Evolutionary conservation across 1,284 basidiomycete species (phyloP), one percentile per base, ranked within the genome.

Genomic region (Microbotryum intermedium): DNA sequence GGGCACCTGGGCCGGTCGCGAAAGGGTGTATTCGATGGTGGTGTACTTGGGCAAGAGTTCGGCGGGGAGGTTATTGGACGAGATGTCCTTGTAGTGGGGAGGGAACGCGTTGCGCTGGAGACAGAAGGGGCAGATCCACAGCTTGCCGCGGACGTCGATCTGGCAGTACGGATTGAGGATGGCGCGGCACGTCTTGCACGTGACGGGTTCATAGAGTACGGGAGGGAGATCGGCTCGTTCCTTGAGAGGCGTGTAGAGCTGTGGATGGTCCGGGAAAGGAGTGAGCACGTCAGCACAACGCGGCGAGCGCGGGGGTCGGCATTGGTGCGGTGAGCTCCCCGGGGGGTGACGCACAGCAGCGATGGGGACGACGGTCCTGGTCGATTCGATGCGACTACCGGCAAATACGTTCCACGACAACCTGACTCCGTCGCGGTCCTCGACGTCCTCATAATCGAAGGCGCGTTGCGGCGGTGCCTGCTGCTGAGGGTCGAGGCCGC

Each of bases 121-220:
- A 78, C 94, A 98, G 80, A 97, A 97, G 3, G 94, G 94, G 74
- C 94, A 98, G 71, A 97, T 97, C 94, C 94, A 98, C 61, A 98
- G 84, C 78, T 97, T 97, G 68, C 89, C 93, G 69, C 94, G 85
- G 60, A 97, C 90, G 77, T 97, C 94, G 74, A 98, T 92, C 80
- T 97, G 93, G 76, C 94, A 95, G 68, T 44, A 68, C 42, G 58
- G 57, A 73, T 98, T 98, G 68, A 98, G 82, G 67, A 97, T 90
- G 46, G 93, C 93, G 64, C 94, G 86, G 80, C 94, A 99, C 10
- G 90, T 86, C 77, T 97, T 98, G 81, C 95, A 99, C 16, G 92
- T 93, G 51, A 99, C 94, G 16, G 94, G 95, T 75, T 97, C 94
- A 74, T 99, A 99, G 57, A 97, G 78, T 42, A 99, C 93, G 1